Percentiles rank a stretch among this genome's conserved stretches.
These are phyloP conservation scores for Bathelium albidoporum DNA, from an alignment of 495 filamentous ascomycete genomes.

Conservation along the genomic window DNA sequence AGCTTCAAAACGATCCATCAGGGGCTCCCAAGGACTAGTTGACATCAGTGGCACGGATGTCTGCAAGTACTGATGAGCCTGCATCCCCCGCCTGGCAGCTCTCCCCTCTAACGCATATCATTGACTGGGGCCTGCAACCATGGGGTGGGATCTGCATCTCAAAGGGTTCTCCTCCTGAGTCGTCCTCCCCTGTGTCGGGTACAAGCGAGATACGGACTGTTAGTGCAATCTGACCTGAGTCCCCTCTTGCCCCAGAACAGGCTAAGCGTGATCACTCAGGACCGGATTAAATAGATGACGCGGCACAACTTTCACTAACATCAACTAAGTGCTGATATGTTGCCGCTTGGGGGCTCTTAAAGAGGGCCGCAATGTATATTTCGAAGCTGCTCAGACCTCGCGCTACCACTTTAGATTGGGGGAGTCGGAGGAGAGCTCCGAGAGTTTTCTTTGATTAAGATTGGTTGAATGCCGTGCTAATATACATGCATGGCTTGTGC, in stretches of 20 bases:
- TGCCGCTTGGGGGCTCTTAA: no score
- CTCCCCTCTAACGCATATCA: neutral
- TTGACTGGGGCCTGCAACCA: slow-evolving; percentile 3
- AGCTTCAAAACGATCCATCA: neutral
- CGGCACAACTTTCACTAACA: no score
- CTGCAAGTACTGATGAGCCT: neutral
- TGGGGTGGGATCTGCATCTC: no score
- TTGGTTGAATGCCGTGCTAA: neutral
- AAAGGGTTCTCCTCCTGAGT: neutral
- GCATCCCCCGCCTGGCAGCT: neutral
- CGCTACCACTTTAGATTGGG: no score
- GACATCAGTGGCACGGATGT: neutral
- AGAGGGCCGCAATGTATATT: no score
- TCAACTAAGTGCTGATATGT: no score
- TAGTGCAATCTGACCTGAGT: no score
- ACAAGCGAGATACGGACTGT: slow-evolving; percentile 3
- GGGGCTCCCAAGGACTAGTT: neutral
- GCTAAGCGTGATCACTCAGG: neutral
- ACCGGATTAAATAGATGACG: no score
- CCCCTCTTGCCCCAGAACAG: neutral
- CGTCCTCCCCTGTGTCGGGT: neutral
- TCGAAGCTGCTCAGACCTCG: no score
- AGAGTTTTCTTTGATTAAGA: no score
- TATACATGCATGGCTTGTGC: neutral
- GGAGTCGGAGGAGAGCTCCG: no score